Evolutionary conservation across 371 early-diverging fungal genomes (phyloP), one percentile per base, ranked within the genome.

Genomic region (Mortierella sp.): DNA sequence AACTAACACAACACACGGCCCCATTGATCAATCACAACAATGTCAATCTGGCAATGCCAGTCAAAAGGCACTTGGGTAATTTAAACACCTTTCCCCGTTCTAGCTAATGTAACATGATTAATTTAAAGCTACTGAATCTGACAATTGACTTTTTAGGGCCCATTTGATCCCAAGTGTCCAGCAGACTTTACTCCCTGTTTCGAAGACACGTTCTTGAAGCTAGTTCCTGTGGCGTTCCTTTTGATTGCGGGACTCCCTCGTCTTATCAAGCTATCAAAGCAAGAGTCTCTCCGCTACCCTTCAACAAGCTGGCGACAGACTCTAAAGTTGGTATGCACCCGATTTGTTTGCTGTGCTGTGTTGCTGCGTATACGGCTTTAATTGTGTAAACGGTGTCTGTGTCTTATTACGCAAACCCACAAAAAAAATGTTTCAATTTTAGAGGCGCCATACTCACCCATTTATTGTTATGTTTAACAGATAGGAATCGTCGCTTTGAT

Each of bases 181-280:
- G 62, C 43, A 26, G 62, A 62, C 24, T 62, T 62, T 24, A 62
- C 62, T 22, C 62, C 62, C 14, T 62, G 62, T 16, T 62, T 62
- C 20, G 62, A 62, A 45, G 62, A 62, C 28, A 62, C 40, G 0
- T 35, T 43, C 24, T 30, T 62, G 24, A 62, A 62, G 26, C 26
- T 45, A 2, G 14, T 62, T 39, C 62, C 62, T 12, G 43, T 62
- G 3, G 28, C 18, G 8, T 62, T 62, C 45, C 24, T 62, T 26
- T 26, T 62, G 2, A 3, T 62, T 5, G 62, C 28, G 8, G 62
- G 62, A 5, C 8, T 45, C 18, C 45, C 28, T 12, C 39, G 62
- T 20, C 22, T 45, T 20, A 14, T 45, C 62, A 40, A 43, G 8
- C 28, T 62, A 8, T 40, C 28, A 26, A 62, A 62, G 43, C 62